These are phyloP conservation scores for Nyssa sinensis DNA, from an alignment of 148 eudicot genomes.

Conservation along the genomic window DNA sequence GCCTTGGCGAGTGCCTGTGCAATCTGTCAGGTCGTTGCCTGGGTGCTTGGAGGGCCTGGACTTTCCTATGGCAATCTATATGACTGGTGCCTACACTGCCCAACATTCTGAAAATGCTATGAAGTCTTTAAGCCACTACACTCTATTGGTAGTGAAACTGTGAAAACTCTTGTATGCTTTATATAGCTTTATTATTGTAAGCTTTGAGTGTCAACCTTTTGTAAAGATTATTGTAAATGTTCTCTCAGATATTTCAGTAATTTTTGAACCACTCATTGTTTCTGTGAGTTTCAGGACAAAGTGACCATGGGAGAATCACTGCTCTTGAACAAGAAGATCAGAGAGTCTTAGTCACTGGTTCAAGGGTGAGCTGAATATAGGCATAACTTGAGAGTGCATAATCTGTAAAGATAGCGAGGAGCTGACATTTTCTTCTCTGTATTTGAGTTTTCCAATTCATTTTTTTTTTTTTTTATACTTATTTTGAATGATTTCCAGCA, in stretches of 20 bases:
- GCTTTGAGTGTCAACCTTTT: no score
- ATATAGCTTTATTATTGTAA: no score
- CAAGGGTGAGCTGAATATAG: constrained; percentile 48
- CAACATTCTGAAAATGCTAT: background rate
- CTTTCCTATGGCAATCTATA: background rate
- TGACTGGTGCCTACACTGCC: background rate
- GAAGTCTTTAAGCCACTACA: background rate
- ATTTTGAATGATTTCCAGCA: constrained; percentile 39
- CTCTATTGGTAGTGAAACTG: background rate
- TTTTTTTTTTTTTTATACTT: background rate
- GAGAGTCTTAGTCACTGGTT: constrained; percentile 41
- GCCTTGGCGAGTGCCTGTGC: no score
- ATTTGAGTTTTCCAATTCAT: background rate
- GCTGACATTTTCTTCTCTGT: background rate
- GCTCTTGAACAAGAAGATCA: constrained; percentile 47
- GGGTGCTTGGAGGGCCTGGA: background rate
- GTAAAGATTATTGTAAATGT: background rate
- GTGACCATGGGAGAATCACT: constrained; percentile 34
- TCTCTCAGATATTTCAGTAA: background rate
- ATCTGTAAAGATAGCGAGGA: background rate
- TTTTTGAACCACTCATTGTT: background rate
- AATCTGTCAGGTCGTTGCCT: no score
- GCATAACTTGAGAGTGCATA: constrained; percentile 12
- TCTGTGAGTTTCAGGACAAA: constrained; percentile 46
- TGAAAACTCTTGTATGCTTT: background rate